These are phyloP conservation scores for Selenicereus undatus DNA, from an alignment of 148 eudicot species.

Conservation along the genomic window DNA sequence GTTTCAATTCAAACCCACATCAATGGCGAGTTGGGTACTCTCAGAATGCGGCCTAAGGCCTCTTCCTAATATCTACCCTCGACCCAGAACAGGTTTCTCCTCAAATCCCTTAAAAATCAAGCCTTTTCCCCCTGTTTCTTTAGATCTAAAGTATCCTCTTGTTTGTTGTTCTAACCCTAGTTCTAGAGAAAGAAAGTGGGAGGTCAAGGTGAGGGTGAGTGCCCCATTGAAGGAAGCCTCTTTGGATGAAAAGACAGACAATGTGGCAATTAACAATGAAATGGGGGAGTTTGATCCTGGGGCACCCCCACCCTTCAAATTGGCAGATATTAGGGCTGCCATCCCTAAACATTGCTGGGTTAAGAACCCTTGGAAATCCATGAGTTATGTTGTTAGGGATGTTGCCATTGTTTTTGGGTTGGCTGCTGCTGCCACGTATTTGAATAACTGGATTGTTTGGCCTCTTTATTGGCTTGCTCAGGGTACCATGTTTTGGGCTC, in stretches of 20 bases:
- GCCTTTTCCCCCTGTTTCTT: conserved; percentile 10
- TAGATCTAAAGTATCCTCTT: conserved; percentile 27
- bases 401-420: conserved; percentile 61
- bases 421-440: conserved; percentile 48
- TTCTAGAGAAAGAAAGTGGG: conserved; percentile 47
- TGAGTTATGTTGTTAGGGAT: conserved; percentile 73
- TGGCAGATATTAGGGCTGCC: conserved; percentile 52
- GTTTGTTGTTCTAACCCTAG: conserved; percentile 6
- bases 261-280: neutral
- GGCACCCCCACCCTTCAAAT: conserved; percentile 56
- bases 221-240: conserved; percentile 42
- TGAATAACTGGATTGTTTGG: conserved; percentile 66
- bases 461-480: conserved; percentile 83
- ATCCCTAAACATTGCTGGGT: conserved; percentile 86
- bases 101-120: conserved; percentile 32
- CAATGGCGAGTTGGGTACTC: conserved; percentile 78
- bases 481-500: conserved; percentile 87
- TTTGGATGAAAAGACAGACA: conserved; percentile 25
- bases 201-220: conserved; percentile 61
- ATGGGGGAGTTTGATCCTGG: conserved; percentile 47
- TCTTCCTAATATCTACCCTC: conserved; percentile 43
- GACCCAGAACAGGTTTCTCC: conserved; percentile 39
- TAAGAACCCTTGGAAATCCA: conserved; percentile 66
- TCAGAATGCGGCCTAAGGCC: conserved; percentile 80
- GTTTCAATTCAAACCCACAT: neutral